These are phyloP conservation scores for Clitopilus hobsonii DNA, from an alignment of 768 basidiomycete species.

Conservation along the genomic window DNA sequence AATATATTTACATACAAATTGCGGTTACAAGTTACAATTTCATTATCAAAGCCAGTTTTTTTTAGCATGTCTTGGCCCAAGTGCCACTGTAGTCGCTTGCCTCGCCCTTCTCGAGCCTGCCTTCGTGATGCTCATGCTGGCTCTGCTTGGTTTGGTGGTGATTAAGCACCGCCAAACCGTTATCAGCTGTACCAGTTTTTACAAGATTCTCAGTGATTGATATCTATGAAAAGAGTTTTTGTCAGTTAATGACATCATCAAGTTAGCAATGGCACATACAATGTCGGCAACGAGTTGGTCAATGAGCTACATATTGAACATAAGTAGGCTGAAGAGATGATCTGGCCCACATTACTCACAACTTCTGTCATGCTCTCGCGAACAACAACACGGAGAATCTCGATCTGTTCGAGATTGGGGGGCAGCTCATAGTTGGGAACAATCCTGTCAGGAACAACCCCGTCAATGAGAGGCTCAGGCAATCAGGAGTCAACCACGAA, in stretches of 20 bases:
- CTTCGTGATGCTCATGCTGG: slow-evolving; percentile 35
- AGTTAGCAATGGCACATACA: slow-evolving; percentile 31
- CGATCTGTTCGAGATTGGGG: slow-evolving; percentile 45
- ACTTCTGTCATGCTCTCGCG: slow-evolving; percentile 54
- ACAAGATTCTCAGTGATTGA: slow-evolving; percentile 60
- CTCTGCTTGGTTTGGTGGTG: slow-evolving; percentile 18
- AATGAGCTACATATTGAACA: slow-evolving; percentile 46
- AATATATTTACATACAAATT: too few species aligned
- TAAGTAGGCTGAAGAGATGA: slow-evolving; percentile 44
- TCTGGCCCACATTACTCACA: slow-evolving; percentile 26
- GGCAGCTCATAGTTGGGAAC: slow-evolving; percentile 50
- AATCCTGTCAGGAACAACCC: slow-evolving; percentile 29
- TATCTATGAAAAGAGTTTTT: slow-evolving; percentile 30
- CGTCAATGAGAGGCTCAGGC: neutral
- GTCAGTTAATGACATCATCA: neutral
- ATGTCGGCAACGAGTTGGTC: slow-evolving; percentile 67
- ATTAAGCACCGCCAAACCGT: slow-evolving; percentile 45
- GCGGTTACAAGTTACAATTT: too few species aligned
- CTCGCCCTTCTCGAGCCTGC: slow-evolving; percentile 42
- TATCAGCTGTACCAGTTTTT: slow-evolving; percentile 38
- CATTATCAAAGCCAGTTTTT: too few species aligned
- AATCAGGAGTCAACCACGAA: slow-evolving; percentile 22
- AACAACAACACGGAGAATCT: slow-evolving; percentile 64
- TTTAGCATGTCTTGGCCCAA: slow-evolving; percentile 65
- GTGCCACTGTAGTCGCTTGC: slow-evolving; percentile 52